Base-by-base conservation (phyloP, 345 rosid genomes). In the Salix udensis region DNA sequence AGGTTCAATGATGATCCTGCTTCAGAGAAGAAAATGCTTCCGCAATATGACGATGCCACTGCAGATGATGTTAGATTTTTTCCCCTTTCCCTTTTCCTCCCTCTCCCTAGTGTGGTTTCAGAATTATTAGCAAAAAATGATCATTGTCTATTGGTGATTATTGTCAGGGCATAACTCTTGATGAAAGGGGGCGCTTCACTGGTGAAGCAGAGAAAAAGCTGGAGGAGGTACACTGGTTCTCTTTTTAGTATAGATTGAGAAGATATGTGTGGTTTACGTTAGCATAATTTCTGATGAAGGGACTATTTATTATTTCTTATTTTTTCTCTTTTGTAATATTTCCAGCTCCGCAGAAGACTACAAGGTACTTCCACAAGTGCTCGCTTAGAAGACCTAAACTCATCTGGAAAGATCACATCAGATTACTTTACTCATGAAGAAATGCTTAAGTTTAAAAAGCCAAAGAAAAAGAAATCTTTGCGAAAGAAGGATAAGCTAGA, bases 191-290 rank as follows among this genome's bases (percentile, higher is more conserved):
- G 18, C 91, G 81, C 73, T 90, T 95, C 77, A 87, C 90, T 12
- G 94, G 88, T 76, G 98, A 90, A 87, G 98, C 98, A 52, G 98
- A 95, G 88, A 91, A 89, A 86, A 95, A 90, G 87, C 84, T 95
- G 48, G 98, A 89, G 71, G 97, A 93, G 98, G 98, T 93, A 82
- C 31, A 68, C 42, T 74, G 60, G 23, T 64, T 82, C 70, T 34
- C 48, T 48, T 44, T 24, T 60, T 14, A 39, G 40, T 34, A 1
- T 72, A 39, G 10, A 39, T 73, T 46, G 15, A 65, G 31, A 15
- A 40, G 40, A 40, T 21, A 16, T 36, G 30, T 23, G 67, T 14
- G 31, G 21, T 23, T 74, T 44, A 21, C 16, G 15, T 68, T 65
- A 80, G 65, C 15, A 19, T 62, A 48, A 9, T 69, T 46, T 74